phyloP scores from a whole-genome alignment of 805 yeast genomes.

The Candida broadrunensis region DNA sequence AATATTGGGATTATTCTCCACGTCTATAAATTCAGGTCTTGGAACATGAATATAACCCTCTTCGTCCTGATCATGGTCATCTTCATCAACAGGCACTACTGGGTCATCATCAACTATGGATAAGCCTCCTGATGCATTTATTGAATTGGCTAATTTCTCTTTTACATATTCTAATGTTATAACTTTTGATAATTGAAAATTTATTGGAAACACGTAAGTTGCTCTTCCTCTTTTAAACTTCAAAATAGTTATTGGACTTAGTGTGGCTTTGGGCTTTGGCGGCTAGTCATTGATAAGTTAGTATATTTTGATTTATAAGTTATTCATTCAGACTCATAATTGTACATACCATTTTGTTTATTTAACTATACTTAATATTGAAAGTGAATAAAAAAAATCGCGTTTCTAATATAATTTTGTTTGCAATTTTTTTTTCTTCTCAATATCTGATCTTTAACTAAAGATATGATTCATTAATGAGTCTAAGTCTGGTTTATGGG shows the following conservation, averaged over 20 bases:
- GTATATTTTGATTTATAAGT: neutral
- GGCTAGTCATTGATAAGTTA: slow-evolving; percentile 12
- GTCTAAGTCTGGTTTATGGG: neutral
- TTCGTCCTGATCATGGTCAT: slow-evolving; percentile 16
- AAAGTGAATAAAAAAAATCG: no score
- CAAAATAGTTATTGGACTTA: slow-evolving; percentile 19
- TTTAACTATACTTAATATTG: no score
- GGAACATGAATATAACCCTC: slow-evolving; percentile 34
- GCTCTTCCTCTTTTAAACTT: slow-evolving; percentile 32
- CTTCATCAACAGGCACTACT: slow-evolving; percentile 23
- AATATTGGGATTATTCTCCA: slow-evolving; percentile 5
- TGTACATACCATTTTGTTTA: neutral
- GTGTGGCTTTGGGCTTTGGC: slow-evolving; percentile 15
- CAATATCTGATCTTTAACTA: no score
- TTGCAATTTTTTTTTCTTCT: no score
- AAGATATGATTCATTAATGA: neutral
- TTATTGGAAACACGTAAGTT: slow-evolving; percentile 29
- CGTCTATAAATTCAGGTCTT: slow-evolving; percentile 31
- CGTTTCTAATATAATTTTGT: no score
- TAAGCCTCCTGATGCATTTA: slow-evolving; percentile 50
- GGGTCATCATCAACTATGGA: slow-evolving; percentile 21
- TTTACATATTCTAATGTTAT: slow-evolving; percentile 17
- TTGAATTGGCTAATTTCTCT: slow-evolving; percentile 28
- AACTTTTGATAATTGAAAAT: slow-evolving; percentile 13
- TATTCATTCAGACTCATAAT: neutral